Percentiles rank a stretch among this genome's conserved stretches.
These are phyloP conservation scores for Nakazawaea ernobii DNA, from an alignment of 805 yeast species.

Conservation along the genomic window DNA sequence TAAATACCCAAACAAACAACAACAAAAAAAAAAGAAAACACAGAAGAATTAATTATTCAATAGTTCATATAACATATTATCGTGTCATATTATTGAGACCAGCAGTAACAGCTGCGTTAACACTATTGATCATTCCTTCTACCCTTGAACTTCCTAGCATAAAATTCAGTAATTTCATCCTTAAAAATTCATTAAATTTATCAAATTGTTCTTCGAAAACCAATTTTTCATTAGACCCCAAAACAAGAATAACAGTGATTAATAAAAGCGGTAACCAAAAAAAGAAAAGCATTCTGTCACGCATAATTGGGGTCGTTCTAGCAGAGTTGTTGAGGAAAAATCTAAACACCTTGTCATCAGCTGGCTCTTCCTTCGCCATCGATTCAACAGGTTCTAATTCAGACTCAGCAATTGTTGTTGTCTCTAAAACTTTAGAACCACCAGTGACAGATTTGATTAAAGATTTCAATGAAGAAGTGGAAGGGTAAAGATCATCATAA, in stretches of 20 bases:
- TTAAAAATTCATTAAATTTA: slow-evolving; percentile 30
- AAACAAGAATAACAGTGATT: slow-evolving; percentile 36
- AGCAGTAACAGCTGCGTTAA: slow-evolving; percentile 33
- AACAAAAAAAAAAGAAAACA: neutral
- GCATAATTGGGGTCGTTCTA: slow-evolving; percentile 45
- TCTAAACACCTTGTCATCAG: slow-evolving; percentile 15
- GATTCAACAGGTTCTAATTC: slow-evolving; percentile 1
- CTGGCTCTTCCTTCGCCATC: neutral
- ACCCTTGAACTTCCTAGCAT: slow-evolving; percentile 49
- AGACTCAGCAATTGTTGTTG: neutral
- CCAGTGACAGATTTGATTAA: slow-evolving; percentile 20
- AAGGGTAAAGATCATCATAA: slow-evolving; percentile 73
- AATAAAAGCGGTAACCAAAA: slow-evolving; percentile 86
- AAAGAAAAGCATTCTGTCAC: slow-evolving; percentile 80
- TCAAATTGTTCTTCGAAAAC: slow-evolving; percentile 18
- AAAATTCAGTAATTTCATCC: slow-evolving; percentile 40
- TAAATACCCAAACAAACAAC: neutral
- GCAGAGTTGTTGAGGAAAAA: slow-evolving; percentile 20
- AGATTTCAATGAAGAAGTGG: slow-evolving; percentile 26
- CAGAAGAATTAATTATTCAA: neutral
- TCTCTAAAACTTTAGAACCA: neutral
- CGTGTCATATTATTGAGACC: slow-evolving; percentile 9
- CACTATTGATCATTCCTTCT: slow-evolving; percentile 36
- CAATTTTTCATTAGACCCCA: slow-evolving; percentile 20
- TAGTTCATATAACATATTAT: neutral